Base-by-base conservation (phyloP, 2,329 filamentous ascomycete genomes). In the Monosporascus sp. region DNA sequence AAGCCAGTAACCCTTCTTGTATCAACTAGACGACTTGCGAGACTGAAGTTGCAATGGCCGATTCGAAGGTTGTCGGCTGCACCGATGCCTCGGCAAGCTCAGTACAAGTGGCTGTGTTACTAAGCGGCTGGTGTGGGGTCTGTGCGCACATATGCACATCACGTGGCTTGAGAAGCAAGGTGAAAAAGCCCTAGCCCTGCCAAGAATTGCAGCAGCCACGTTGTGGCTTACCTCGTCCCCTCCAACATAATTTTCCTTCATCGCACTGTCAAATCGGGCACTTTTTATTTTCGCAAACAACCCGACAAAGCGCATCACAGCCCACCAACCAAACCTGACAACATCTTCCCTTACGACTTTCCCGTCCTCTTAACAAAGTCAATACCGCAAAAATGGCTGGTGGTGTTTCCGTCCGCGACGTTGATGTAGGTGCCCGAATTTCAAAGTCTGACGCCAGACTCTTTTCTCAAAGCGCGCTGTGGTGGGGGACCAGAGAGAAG, bases 341-440 rank as follows among this genome's bases (percentile, higher is more conserved):
- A 25, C 22, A n/a, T 6, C 22, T n/a, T 6, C 22, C 42, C 22
- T 14, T 46, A 25, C 42, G 42, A 31, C 24, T 49, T 46, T 27
- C 42, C 47, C 5, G 41, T 42, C 41, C 46, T 42, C 27, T 34
- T 50, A 36, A 53, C 60, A 58, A 46, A 60, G 53, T 47, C 57
- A 66, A 70, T 64, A 83, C 80, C 81, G 80, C 79, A 79, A 90
- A 81, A 74, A 92, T 92, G 89, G 77, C 79, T 73, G 83, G 86
- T 76, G 89, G 88, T 76, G 82, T 90, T 74, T 83, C 80, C 69
- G 89, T 93, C 78, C 88, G 88, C 79, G 89, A 92, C 80, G 88
- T 92, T 74, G 86, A 89, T 83, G 86, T 89, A 85, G 77, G 84
- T 84, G 67, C 63, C 65, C 62, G 60, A 64, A 53, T 54, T 57